A percentile compares a stretch with the other conserved stretches of the same genome.
These are phyloP conservation scores for Pseudogymnoascus sp. DNA, from an alignment of 2,329 filamentous ascomycete genomes.

Conservation along the genomic window DNA sequence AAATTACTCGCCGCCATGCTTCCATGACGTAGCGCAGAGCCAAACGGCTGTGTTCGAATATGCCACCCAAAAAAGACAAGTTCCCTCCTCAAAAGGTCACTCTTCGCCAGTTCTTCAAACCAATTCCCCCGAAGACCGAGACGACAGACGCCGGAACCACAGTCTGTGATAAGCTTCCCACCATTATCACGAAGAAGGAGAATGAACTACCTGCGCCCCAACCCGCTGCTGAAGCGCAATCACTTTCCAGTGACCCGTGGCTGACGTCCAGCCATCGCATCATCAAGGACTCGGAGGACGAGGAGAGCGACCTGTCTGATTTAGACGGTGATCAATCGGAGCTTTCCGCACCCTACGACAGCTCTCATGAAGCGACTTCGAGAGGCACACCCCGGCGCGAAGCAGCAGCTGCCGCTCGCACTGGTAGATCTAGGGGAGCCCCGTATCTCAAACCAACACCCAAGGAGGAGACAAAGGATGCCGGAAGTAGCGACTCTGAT, in stretches of 20 bases:
- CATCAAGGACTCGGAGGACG: constrained; percentile 9
- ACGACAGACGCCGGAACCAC: background rate
- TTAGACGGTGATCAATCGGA: background rate
- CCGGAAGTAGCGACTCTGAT: background rate
- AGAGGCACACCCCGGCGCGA: background rate
- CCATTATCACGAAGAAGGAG: background rate
- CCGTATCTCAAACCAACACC: background rate
- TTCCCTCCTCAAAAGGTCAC: background rate
- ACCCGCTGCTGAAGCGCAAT: background rate
- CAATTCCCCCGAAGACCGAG: constrained; percentile 56
- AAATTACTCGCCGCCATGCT: background rate
- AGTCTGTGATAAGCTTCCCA: background rate
- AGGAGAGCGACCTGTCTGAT: constrained; percentile 4
- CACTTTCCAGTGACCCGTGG: background rate
- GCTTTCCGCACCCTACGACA: background rate
- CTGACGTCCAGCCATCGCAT: background rate
- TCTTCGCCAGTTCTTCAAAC: constrained; percentile 44
- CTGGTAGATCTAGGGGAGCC: background rate
- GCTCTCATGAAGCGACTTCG: background rate
- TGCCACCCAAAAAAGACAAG: background rate
- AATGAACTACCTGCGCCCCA: background rate
- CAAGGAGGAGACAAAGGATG: background rate
- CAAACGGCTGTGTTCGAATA: background rate
- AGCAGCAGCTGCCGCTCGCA: background rate
- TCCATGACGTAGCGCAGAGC: background rate